Evolutionary conservation across 179 eudicot species (phyloP).

Genomic region (Carnegiea gigantea): DNA sequence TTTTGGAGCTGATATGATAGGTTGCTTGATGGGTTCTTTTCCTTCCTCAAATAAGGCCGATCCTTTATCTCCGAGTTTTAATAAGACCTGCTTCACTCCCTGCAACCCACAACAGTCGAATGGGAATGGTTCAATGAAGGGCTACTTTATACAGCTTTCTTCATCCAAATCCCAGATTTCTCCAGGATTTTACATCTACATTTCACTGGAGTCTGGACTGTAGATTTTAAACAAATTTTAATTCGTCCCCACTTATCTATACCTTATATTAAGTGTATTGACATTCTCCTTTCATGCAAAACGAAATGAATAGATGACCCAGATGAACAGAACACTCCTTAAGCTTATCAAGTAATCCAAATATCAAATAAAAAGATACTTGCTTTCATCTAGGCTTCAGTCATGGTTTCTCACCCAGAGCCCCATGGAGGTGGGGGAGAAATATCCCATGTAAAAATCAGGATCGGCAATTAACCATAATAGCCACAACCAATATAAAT

Average conservation of each 20-base stretch:
- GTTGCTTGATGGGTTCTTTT: conserved; percentile 66
- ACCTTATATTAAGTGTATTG: too few relatives aligned
- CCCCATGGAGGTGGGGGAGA: too few relatives aligned
- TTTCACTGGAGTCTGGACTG: neutral
- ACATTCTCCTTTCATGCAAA: neutral
- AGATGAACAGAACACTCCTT: neutral
- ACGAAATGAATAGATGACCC: neutral
- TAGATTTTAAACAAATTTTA: neutral
- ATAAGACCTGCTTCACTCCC: conserved; percentile 81
- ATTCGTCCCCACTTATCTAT: neutral
- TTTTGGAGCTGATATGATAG: conserved; percentile 65
- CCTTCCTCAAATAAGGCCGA: conserved; percentile 78
- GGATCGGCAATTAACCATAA: neutral
- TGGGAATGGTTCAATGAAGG: neutral
- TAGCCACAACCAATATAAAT: neutral
- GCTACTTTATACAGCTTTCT: neutral
- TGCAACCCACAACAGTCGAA: conserved; percentile 21
- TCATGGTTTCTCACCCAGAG: too few relatives aligned
- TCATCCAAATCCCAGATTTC: neutral
- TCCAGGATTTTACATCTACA: neutral
- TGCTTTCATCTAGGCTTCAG: too few relatives aligned
- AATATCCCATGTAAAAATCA: neutral
- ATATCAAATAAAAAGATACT: too few relatives aligned
- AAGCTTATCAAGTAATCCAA: too few relatives aligned
- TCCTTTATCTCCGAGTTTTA: conserved; percentile 86